Evolutionary conservation across 2,329 filamentous ascomycete species (phyloP).

Genomic region (Chaetomiaceae sp.): DNA sequence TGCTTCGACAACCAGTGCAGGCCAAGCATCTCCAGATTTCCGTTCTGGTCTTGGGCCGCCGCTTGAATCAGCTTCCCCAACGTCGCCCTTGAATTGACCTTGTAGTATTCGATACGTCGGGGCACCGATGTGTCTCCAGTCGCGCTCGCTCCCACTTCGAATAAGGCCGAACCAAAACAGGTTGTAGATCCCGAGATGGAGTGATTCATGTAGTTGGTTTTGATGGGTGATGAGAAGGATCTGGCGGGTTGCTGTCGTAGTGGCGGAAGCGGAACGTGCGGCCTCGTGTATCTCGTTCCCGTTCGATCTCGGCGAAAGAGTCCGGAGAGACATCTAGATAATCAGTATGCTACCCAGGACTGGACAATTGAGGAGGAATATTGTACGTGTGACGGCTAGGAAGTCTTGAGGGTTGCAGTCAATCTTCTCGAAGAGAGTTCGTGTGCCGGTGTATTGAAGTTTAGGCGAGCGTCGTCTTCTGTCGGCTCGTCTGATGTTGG

Average conservation of each 20-base stretch:
- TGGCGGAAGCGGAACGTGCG: slow-evolving; percentile 13
- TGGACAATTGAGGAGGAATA: too few relatives aligned
- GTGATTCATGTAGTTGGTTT: neutral
- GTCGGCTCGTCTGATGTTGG: too few relatives aligned
- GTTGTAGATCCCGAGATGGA: neutral
- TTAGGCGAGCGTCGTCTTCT: too few relatives aligned
- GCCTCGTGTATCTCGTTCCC: slow-evolving; percentile 4
- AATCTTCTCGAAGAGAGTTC: too few relatives aligned
- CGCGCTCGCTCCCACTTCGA: neutral
- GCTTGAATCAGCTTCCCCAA: slow-evolving; percentile 6
- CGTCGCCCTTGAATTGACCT: slow-evolving; percentile 1
- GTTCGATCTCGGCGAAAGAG: slow-evolving; percentile 7
- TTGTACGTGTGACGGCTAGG: too few relatives aligned
- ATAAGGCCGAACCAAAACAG: neutral
- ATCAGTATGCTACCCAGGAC: neutral
- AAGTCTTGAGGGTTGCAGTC: too few relatives aligned
- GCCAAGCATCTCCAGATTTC: slow-evolving; percentile 11
- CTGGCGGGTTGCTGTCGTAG: slow-evolving; percentile 2
- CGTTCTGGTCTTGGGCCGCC: slow-evolving; percentile 8
- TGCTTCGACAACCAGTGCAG: slow-evolving; percentile 17
- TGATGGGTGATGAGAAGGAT: slow-evolving; percentile 11
- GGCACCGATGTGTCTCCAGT: neutral
- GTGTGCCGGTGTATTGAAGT: too few relatives aligned
- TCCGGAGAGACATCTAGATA: slow-evolving; percentile 12
- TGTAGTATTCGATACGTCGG: neutral